Base-by-base conservation (phyloP, 2,329 filamentous ascomycete genomes). In the Fusarium burgessii region DNA sequence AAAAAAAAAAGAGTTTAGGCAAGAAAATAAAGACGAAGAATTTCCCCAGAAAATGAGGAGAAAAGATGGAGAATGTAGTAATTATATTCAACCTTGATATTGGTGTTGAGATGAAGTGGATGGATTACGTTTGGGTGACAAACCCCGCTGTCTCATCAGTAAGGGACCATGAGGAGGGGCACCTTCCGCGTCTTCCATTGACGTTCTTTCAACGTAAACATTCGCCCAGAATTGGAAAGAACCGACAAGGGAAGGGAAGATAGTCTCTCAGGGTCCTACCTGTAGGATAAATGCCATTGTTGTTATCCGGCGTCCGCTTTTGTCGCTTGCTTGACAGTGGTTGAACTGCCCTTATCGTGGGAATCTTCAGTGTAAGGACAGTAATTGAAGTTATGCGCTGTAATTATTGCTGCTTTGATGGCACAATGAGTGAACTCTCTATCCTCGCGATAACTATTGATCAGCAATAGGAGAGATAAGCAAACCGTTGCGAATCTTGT, bases 51-150 rank as follows among this genome's bases (percentile, higher is more conserved):
- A 25, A n/a, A 25, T 15, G 33, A 57, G 25, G 25, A 46, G 20
- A 33, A 42, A 33, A 45, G 27, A 23, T n/a, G 33, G 41, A 41
- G 35, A 57, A 46, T 51, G 15, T 50, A 66, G 41, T 56, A 65
- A 68, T 36, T 29, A 69, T 71, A 47, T 32, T 42, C 33, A 54
- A 62, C 29, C 47, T 52, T 58, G 64, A 29, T 66, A 60, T 54
- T 72, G 69, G 59, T 72, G 65, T 71, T 71, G 60, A 43, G 42
- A 49, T 45, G 50, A 42, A 71, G n/a, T 33, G 43, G 43, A 70
- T 58, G 43, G 67, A 70, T 70, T 70, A 70, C 68, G 68, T 71
- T 59, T 52, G 33, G 47, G 50, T 70, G 66, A 61, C 60, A 69
- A 59, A 68, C 68, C 68, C 68, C 64, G 46, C 68, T 62, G 42